These are phyloP conservation scores for Scutellaria galericulata DNA, from an alignment of 257 asterid species.

Conservation along the genomic window DNA sequence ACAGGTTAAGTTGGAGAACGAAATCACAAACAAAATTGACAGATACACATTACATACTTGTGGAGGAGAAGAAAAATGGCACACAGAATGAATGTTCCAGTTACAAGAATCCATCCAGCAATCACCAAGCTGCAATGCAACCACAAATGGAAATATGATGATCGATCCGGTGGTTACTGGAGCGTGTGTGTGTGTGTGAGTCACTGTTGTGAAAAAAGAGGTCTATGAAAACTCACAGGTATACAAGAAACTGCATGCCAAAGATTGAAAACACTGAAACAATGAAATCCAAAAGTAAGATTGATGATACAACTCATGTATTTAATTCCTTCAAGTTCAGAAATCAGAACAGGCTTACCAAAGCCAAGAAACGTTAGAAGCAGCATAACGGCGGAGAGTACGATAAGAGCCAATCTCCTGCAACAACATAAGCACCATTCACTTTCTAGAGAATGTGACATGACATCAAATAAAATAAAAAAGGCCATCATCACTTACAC, in stretches of 20 bases:
- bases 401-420: conserved; percentile 91
- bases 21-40: neutral
- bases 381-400: conserved; percentile 89
- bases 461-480: neutral
- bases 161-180: neutral
- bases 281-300: conserved; percentile 29
- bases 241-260: conserved; percentile 81
- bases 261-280: conserved; percentile 81
- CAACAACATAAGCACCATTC: conserved; percentile 37
- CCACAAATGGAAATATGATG: conserved; percentile 13
- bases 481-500: conserved; percentile 57
- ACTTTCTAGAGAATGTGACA: conserved; percentile 14
- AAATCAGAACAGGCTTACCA: conserved; percentile 49
- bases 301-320: conserved; percentile 8
- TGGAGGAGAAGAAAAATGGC: conserved; percentile 89
- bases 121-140: conserved; percentile 74
- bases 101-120: conserved; percentile 85
- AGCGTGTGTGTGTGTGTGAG: neutral
- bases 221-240: conserved; percentile 64
- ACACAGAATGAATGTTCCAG: conserved; percentile 81
- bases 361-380: conserved; percentile 84
- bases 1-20: conserved; percentile 2
- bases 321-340: neutral
- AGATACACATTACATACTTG: conserved; percentile 59
- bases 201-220: conserved; percentile 16